Base-by-base conservation (phyloP, 176 grass and related monocot species). In the Oryza glumipatula region DNA sequence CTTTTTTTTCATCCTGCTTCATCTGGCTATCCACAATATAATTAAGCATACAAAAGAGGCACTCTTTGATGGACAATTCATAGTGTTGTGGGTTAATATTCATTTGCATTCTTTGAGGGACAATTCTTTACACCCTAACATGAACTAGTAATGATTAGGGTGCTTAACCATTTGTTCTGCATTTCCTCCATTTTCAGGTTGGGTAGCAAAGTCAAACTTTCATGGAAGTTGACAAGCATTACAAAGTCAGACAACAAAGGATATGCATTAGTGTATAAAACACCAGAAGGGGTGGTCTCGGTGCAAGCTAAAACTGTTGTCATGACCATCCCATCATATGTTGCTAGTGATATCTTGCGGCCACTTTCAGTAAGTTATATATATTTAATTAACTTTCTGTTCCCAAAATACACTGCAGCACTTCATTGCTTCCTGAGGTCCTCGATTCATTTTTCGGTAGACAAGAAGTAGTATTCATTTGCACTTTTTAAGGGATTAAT, bases 321-420 rank as follows among this genome's bases (percentile, higher is more conserved):
- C 63, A 89, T 99, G 74, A 99, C 97, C 19, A 83, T 99, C 73
- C 97, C 97, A 4, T 94, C 97, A 63, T 92, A 94, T 82, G 72
- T 99, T 88, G 91, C 97, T 86, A 89, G 94, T 67, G 72, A 89
- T 71, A 92, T 99, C 41, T 82, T 99, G 68, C 94, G 84, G 23
- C 96, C 96, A 79, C 91, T 99, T 74, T 94, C 96, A 77, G 96
- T 99, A 90, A 84, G 96, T 94, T 61, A 12, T n/a, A 12, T n/a
- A 61, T 21, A 61, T 67, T 26, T 47, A 48, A 48, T 60, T 28
- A 71, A 52, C 9, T 51, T 76, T 44, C 46, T 49, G n/a, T 83
- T 71, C 80, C 13, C 1, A 61, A 30, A 87, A 65, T 77, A 32
- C 7, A 33, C 21, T 80, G 8, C 24, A n/a, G 70, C n/a, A 65